Evolutionary conservation across 768 basidiomycete species (phyloP).

Genomic region (Macrolepiota albuminosa): DNA sequence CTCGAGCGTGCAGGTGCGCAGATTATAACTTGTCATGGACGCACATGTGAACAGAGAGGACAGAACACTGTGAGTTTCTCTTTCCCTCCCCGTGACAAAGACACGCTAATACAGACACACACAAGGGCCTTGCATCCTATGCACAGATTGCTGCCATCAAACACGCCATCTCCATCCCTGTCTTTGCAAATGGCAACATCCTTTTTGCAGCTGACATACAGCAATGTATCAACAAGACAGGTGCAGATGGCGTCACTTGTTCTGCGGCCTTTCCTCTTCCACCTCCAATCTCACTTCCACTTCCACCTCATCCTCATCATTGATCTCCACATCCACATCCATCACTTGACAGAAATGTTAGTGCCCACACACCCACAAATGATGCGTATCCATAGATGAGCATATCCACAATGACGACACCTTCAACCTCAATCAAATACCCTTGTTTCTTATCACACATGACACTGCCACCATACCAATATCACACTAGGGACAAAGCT

Average conservation of each 20-base stretch:
- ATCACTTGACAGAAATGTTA: too few species aligned
- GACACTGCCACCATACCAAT: too few species aligned
- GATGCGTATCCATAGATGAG: too few species aligned
- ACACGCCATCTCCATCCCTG: constrained; percentile 82
- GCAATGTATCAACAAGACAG: neutral
- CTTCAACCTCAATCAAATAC: too few species aligned
- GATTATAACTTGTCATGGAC: constrained; percentile 90
- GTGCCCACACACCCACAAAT: too few species aligned
- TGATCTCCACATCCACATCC: neutral
- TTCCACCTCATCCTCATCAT: neutral
- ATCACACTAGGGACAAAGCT: too few species aligned
- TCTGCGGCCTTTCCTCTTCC: constrained; percentile 30
- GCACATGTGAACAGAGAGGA: constrained; percentile 87
- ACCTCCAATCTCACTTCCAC: neutral
- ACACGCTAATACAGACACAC: neutral
- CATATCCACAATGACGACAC: too few species aligned
- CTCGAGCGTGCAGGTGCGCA: constrained; percentile 93
- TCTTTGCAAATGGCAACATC: constrained; percentile 94
- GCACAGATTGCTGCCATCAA: constrained; percentile 60
- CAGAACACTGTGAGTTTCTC: constrained; percentile 51
- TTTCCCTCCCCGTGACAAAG: neutral
- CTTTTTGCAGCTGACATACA: neutral
- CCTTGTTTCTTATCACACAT: too few species aligned
- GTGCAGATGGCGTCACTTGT: constrained; percentile 71
- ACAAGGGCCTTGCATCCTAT: constrained; percentile 14